Evolutionary conservation across 2,329 filamentous ascomycete species (phyloP).

Genomic region (Trichoderma sp.): DNA sequence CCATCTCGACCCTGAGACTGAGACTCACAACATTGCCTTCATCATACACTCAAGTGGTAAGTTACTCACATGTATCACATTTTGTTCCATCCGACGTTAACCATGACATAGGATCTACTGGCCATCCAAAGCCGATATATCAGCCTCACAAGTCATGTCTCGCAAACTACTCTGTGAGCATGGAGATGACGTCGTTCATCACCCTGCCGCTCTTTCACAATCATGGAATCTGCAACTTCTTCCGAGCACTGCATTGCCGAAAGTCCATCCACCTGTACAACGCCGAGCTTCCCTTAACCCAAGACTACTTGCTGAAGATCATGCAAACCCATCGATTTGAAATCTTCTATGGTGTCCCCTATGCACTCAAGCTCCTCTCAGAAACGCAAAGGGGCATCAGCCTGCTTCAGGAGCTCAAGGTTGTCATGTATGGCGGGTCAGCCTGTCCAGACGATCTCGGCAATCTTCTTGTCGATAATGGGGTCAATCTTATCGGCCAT

Average conservation of each 20-base stretch:
- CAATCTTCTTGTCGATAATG: constrained; percentile 12
- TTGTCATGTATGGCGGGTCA: constrained; percentile 18
- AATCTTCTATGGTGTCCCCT: constrained; percentile 18
- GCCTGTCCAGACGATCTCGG: constrained; percentile 19
- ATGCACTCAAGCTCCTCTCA: constrained; percentile 8
- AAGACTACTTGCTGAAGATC: not conserved
- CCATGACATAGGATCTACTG: constrained; percentile 3
- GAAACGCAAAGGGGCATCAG: constrained; percentile 2
- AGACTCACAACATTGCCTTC: constrained; percentile 13
- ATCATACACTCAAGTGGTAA: constrained; percentile 21
- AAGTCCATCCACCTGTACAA: constrained; percentile 20
- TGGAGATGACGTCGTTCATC: constrained; percentile 18
- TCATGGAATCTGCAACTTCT: constrained; percentile 18
- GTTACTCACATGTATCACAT: too few relatives aligned
- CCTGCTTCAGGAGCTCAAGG: constrained; percentile 6
- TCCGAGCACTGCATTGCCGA: constrained; percentile 2
- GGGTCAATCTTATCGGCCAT: constrained; percentile 5
- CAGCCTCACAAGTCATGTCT: constrained; percentile 13
- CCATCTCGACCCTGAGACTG: constrained; percentile 10
- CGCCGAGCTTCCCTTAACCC: constrained; percentile 15
- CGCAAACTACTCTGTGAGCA: constrained; percentile 4
- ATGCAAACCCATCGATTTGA: constrained; percentile 3
- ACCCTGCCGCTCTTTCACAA: constrained; percentile 12
- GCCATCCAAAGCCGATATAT: constrained; percentile 16
- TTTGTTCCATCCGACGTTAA: not conserved